Base-by-base conservation (phyloP, 1,284 basidiomycete genomes). In the Exobasidium rhododendri region DNA sequence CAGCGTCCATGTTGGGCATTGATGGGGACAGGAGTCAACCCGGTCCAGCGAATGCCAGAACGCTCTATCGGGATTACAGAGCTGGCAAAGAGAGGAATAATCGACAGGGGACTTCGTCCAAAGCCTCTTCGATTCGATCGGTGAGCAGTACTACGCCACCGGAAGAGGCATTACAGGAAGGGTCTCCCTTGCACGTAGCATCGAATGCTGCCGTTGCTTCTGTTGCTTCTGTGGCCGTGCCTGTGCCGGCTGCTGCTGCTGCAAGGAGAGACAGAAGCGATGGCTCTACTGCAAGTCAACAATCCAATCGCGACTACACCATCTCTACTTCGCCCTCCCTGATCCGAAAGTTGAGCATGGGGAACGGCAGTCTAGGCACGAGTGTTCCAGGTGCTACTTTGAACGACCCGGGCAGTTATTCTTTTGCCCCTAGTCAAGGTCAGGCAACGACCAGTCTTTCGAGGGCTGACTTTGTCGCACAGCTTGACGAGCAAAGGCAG, bases 181-280 rank as follows among this genome's bases (percentile, higher is more conserved):
- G n/a, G n/a, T 22, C 44, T 45, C n/a, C 44, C 24, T 26, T 28
- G 13, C 4, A 17, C 3, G 24, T 3, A 13, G 24, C 5, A 4
- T 20, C n/a, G 24, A 26, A 13, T 24, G 5, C 4, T 20, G 47
- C 47, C 28, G 68, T 68, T 68, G 63, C 65, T 46, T 62, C 64
- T 0, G 63, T 68, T 11, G 68, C 68, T 4, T 63, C 64, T 6
- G 29, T 72, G 52, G 56, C 60, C 17, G 59, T 68, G 13, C 70
- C 70, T 10, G 64, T 64, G 3, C 70, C 64, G 4, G 70, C 70
- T 6, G 52, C 52, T 44, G 68, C 64, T 5, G 70, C 70, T 6
- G 52, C 52, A 24, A 26, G 26, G 14, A 20, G 24, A 7, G 47
- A 50, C 17, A 17, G 7, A 7, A 40, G 35, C 10, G 17, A 40